Base-by-base conservation (phyloP, 2,329 filamentous ascomycete species). In the Cercospora sojina region DNA sequence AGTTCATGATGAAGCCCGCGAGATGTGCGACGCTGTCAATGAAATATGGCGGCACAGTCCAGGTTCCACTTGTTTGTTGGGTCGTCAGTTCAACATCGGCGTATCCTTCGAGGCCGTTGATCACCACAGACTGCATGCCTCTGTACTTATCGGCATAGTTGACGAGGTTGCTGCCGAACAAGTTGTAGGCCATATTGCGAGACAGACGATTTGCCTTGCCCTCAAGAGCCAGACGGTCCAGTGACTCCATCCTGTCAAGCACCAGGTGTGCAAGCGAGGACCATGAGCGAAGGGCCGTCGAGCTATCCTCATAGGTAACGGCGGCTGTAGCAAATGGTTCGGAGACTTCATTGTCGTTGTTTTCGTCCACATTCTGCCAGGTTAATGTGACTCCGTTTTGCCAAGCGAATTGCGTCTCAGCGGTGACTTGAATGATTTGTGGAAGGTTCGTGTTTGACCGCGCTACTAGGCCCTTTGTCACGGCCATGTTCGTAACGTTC, bases 401-500 rank as follows among this genome's bases (percentile, higher is more conserved):
- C 57, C 62, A 41, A 49, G 41, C 32, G 43, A 41, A 57, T 13
- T 49, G 23, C 32, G 53, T 67, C 49, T 63, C 51, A 12, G 59
- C 62, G 10, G 62, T 65, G 41, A 62, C 66, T 4, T 51, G 66
- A 13, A 65, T 62, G 18, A 43, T 20, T 41, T 64, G 66, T 6
- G 57, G 59, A 1, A 53, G 41, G n/a, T 18, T 58, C 6, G 62
- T 59, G 23, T 65, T 56, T 16, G 49, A 47, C 13, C 64, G 41
- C 0, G 66, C 64, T 4, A 74, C 65, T 1, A 76, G 60, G 38
- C 72, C 70, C 16, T 74, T 72, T 8, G 65, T 59, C 51, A 83
- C 79, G 12, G 74, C 74, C 58, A 84, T 70, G 57, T 82, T 73
- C 18, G 73, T 61, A 10, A 83, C 76, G 66, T 82, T 77, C 57